Base-by-base conservation (phyloP, 2,329 filamentous ascomycete species). In the Venturia aucupariae region DNA sequence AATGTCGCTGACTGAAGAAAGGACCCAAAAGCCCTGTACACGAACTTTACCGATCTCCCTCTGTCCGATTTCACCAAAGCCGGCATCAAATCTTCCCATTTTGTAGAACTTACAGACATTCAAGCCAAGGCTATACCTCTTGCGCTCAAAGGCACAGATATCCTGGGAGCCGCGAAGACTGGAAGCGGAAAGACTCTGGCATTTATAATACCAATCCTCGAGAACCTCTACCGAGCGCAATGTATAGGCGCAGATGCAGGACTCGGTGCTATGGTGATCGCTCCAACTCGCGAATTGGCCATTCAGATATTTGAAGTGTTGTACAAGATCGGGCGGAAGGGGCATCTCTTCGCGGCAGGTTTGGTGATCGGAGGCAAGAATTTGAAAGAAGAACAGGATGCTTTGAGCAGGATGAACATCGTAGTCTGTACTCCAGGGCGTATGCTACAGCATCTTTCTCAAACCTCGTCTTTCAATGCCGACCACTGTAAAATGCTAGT, bases 271-370 rank as follows among this genome's bases (percentile, higher is more conserved):
- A 83, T 99, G 68, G 90, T 99, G 68, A 87, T 99, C 63, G 93
- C 92, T 0, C 94, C 94, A 0, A 99, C 94, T 8, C 88, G 94
- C 72, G 94, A 99, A 78, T 81, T 99, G 64, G 93, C 94, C 0
- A 94, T 95, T 46, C 94, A 99, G 76, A 99, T 96, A 67, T 99
- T 97, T 72, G 90, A 97, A 65, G 93, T 97, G 0, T 77, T 99
- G 70, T 84, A 90, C 67, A 96, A 96, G 75, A 85, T 99, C 65
- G 94, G 94, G 55, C 85, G 90, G 65, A 86, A 93, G 67, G 80
- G 80, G 65, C 93, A 99, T 75, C 82, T 85, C 66, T 97, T 97
- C 74, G 96, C 93, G 0, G 94, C 94, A 0, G 94, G 94, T 0
- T 77, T 97, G 70, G 86, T 99, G 11, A 97, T 97, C 70, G 94